These are phyloP conservation scores for Thuidium tamariscinum DNA, from an alignment of 225 moss, liverwort and hornwort species.

Conservation along the genomic window DNA sequence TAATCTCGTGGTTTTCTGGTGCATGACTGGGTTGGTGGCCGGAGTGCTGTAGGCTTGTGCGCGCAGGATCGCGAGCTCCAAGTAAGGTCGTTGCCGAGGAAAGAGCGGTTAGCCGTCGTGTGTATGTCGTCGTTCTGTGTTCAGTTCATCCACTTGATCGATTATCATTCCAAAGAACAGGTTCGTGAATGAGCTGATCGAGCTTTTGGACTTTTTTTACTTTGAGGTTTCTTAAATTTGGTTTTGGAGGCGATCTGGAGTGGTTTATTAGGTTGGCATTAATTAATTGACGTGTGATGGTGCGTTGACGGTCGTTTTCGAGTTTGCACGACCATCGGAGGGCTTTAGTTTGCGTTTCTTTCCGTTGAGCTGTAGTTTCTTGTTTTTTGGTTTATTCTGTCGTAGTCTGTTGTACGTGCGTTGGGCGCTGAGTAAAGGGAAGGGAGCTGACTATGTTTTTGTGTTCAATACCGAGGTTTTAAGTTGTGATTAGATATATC, in stretches of 20 bases:
- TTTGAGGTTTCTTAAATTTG: background rate
- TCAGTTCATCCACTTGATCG: background rate
- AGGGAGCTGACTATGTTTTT: background rate
- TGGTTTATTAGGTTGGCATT: background rate
- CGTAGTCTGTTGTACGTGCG: background rate
- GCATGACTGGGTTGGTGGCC: background rate
- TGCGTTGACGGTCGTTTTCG: background rate
- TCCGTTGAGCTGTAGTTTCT: background rate
- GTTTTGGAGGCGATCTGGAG: background rate
- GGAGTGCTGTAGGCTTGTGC: background rate
- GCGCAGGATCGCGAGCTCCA: background rate
- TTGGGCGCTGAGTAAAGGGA: background rate
- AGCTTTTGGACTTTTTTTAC: no score
- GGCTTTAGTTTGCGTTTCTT: background rate
- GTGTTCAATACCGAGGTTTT: background rate
- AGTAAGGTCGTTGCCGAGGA: background rate
- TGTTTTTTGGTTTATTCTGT: background rate
- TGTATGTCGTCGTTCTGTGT: background rate
- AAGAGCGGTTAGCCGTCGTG: background rate
- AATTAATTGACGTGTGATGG: background rate
- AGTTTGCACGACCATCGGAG: background rate
- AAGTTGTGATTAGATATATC: background rate
- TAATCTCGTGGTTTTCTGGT: background rate
- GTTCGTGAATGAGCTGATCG: background rate
- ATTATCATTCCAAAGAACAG: background rate